Evolutionary conservation across 331 rosid species (phyloP).

Genomic region (Cucumis variabilis): DNA sequence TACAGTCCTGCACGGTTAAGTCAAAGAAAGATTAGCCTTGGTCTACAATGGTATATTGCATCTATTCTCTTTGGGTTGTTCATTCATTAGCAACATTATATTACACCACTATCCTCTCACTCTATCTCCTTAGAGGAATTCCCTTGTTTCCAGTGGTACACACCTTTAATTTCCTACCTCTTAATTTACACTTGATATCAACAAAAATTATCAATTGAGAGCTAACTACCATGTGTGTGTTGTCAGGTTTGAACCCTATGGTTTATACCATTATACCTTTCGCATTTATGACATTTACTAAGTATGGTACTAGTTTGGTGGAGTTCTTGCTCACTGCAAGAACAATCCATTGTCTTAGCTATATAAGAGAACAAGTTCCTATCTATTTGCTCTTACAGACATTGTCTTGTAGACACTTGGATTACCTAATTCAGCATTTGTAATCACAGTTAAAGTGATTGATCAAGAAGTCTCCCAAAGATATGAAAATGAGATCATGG

Average conservation of each 20-base stretch:
- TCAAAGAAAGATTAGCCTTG: conserved; percentile 52
- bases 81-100: conserved; percentile 46
- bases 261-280: conserved; percentile 72
- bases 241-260: conserved; percentile 72
- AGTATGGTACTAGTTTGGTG: conserved; percentile 38
- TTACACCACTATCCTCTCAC: conserved; percentile 65
- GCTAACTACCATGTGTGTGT: neutral
- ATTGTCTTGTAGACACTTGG: conserved; percentile 49
- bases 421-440: conserved; percentile 36
- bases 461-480: conserved; percentile 61
- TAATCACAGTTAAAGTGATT: conserved; percentile 55
- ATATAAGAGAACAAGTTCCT: conserved; percentile 72
- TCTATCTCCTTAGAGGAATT: conserved; percentile 64
- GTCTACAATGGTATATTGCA: conserved; percentile 58
- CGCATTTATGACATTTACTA: conserved; percentile 54
- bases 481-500: conserved; percentile 66
- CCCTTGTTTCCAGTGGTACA: conserved; percentile 72
- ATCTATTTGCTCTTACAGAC: conserved; percentile 63
- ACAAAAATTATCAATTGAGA: neutral
- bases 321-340: conserved; percentile 67
- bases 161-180: neutral
- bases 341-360: conserved; percentile 66
- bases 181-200: neutral
- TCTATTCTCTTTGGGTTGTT: conserved; percentile 56
- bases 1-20: conserved; percentile 54